phyloP scores from a whole-genome alignment of 495 filamentous ascomycete genomes.

The Penicillium psychrofluorescens region DNA sequence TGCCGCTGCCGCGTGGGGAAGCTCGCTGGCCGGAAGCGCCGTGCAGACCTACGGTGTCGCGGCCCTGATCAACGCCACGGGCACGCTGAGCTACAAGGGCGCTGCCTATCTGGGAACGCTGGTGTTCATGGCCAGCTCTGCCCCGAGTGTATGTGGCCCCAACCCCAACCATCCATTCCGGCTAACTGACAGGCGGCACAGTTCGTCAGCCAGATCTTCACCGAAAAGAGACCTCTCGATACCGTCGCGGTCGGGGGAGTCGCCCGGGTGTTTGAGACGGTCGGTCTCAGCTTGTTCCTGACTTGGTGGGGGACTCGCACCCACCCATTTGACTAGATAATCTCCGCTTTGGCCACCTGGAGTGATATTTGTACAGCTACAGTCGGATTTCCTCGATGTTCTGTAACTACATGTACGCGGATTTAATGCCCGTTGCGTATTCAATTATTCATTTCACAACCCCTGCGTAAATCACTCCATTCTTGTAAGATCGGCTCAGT shows the following conservation, averaged over 20 bases:
- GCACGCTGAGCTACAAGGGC: constrained; percentile 91
- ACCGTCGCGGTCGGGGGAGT: constrained; percentile 78
- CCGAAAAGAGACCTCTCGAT: constrained; percentile 86
- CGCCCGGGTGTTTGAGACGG: constrained; percentile 82
- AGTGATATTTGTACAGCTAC: too few species aligned
- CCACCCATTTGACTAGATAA: constrained; percentile 63
- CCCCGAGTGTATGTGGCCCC: constrained; percentile 65
- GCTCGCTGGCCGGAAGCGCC: constrained; percentile 79
- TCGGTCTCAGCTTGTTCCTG: constrained; percentile 84
- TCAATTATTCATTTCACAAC: too few species aligned
- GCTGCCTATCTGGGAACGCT: constrained; percentile 87
- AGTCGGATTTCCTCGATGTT: too few species aligned
- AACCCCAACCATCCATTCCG: background rate
- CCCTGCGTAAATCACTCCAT: too few species aligned
- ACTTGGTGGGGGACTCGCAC: constrained; percentile 97
- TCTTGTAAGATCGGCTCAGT: too few species aligned
- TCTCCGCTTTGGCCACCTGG: background rate
- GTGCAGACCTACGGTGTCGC: constrained; percentile 92
- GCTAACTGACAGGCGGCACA: constrained; percentile 20
- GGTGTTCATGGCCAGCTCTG: constrained; percentile 85
- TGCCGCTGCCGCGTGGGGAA: constrained; percentile 84
- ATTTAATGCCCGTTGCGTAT: too few species aligned
- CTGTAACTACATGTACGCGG: too few species aligned
- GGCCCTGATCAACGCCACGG: constrained; percentile 90
- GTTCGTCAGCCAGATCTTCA: constrained; percentile 80